These are phyloP conservation scores for Ambrosiella cleistominuta DNA, from an alignment of 2,329 filamentous ascomycete genomes.

Conservation along the genomic window DNA sequence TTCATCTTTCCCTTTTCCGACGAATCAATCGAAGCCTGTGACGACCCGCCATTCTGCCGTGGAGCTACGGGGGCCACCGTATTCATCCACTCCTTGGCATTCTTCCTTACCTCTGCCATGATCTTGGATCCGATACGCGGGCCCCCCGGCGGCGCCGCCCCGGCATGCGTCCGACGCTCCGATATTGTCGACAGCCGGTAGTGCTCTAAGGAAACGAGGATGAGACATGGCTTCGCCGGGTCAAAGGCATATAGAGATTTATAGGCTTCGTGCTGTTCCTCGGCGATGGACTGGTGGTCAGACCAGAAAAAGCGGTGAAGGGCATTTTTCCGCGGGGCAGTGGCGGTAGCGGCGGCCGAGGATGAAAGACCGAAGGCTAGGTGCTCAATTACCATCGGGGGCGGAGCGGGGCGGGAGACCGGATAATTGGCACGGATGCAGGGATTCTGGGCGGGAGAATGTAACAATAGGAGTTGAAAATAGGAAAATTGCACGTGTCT, in stretches of 20 bases:
- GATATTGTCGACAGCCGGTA: neutral
- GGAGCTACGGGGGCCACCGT: neutral
- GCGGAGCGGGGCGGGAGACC: neutral
- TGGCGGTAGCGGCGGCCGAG: neutral
- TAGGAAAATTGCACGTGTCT: neutral
- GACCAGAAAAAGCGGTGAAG: neutral
- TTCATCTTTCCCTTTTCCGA: neutral
- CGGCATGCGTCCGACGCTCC: neutral
- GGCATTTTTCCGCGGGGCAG: neutral
- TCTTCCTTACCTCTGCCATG: neutral
- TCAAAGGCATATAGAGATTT: slow-evolving; percentile 1
- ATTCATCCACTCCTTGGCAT: neutral
- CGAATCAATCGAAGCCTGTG: neutral
- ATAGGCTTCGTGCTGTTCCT: neutral
- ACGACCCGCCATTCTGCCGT: neutral
- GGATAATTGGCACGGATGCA: neutral
- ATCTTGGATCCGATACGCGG: neutral
- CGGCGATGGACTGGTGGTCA: neutral
- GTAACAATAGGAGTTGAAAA: neutral
- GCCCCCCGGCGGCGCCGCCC: neutral
- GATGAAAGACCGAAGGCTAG: neutral
- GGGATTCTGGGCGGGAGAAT: neutral
- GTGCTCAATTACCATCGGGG: neutral
- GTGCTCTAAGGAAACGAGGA: neutral
- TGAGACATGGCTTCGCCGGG: neutral